These are phyloP conservation scores for Boletus mariae DNA, from an alignment of 1,284 basidiomycete species.

Conservation along the genomic window DNA sequence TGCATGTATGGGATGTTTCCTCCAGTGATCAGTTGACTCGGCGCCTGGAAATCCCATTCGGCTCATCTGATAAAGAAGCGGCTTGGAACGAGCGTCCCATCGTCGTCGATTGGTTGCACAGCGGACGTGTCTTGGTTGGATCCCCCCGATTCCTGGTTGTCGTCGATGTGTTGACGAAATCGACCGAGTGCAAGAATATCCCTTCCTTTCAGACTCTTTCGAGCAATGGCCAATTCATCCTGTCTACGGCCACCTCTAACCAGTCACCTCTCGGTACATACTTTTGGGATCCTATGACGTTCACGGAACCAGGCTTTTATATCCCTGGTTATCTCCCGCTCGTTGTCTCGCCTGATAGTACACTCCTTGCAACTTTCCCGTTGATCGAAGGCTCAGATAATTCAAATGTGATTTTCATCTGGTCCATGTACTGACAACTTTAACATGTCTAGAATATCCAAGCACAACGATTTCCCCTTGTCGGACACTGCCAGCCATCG, in stretches of 20 bases:
- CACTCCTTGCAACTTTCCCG: neutral
- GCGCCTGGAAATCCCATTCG: neutral
- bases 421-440: neutral
- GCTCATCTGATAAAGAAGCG: conserved; percentile 3
- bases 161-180: neutral
- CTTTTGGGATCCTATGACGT: conserved; percentile 4
- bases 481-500: neutral
- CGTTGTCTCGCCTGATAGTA: neutral
- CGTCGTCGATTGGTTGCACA: neutral
- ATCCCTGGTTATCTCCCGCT: neutral
- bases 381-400: neutral
- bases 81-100: conserved; percentile 1
- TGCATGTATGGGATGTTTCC: neutral
- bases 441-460: neutral
- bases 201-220: neutral
- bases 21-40: neutral
- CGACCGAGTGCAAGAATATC: neutral
- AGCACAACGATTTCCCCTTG: neutral
- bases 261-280: neutral
- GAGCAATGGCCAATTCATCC: neutral
- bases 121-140: conserved; percentile 1
- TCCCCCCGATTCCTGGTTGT: neutral
- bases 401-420: neutral
- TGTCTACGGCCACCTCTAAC: neutral
- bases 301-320: neutral